Base-by-base conservation (phyloP, 257 asterid genomes). In the Pogostemon cablin region DNA sequence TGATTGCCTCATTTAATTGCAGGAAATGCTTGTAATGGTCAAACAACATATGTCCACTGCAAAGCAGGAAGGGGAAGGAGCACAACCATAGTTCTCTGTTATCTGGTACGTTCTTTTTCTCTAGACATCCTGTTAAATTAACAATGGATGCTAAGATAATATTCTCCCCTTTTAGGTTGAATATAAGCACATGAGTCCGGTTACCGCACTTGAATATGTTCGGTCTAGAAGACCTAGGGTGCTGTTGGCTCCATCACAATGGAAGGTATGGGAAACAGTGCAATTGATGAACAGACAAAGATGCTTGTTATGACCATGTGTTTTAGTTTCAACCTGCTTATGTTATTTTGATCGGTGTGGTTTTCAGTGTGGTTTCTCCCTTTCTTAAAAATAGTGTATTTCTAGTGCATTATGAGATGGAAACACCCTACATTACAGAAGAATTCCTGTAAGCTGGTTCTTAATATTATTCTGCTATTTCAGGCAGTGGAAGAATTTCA, bases 41-140 rank as follows among this genome's bases (percentile, higher is more conserved):
- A 65, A 38, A 86, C 90, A 62, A 92, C 96, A 0, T 91, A 91
- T 66, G 98, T 91, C 43, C 98, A 91, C 80, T 91, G 96, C 83
- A 89, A 92, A 85, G 98, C 98, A 3, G 98, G 98, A 50, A 86
- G 98, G 53, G 98, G 98, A 83, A 78, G 98, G 83, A 92, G 98
- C 88, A 92, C 98, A 56, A 92, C 98, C 9, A 66, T 92, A 71
- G 98, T 92, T 68, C 96, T 92, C 15, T 92, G 98, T 74, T 92
- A 90, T 84, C 83, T 92, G 95, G 98, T 90, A 15, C 6, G 47
- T 70, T 50, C 63, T 38, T 46, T 68, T 50, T 46, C 56, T 41
- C 15, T n/a, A 32, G 25, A 39, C 20, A 25, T 12, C 46, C 12
- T 9, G 32, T 63, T 3, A 50, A 47, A 35, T 40, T 49, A 32